Conservation (phyloP, 2,329 filamentous ascomycete genomes). For the Saccharata proteae region DNA sequence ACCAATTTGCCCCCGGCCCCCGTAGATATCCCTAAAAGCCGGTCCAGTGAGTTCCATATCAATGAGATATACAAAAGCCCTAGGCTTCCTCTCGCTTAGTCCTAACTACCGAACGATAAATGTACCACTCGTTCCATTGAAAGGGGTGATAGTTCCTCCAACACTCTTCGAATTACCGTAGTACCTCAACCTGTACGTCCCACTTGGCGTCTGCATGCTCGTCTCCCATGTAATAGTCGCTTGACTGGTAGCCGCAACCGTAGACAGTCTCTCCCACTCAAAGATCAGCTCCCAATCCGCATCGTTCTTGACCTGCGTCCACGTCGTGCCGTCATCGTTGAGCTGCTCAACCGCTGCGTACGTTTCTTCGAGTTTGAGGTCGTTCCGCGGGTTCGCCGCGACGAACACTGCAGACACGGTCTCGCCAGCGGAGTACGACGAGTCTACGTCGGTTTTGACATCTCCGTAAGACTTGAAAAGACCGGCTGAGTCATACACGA, state of each 20-base stretch:
- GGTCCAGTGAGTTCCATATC: too few relatives aligned
- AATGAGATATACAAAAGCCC: too few relatives aligned
- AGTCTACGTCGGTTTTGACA: constrained; percentile 39
- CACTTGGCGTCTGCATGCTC: constrained; percentile 35
- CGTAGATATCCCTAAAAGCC: too few relatives aligned
- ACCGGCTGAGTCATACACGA: constrained; percentile 60
- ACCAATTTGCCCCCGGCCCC: too few relatives aligned
- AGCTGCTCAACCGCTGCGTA: constrained; percentile 65
- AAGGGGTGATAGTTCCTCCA: constrained; percentile 49
- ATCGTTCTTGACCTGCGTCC: constrained; percentile 60
- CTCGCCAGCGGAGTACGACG: constrained; percentile 48
- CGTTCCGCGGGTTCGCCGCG: constrained; percentile 82
- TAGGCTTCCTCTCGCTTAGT: too few relatives aligned
- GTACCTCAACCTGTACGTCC: constrained; percentile 69
- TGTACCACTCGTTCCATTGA: constrained; percentile 48
- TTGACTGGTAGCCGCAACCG: constrained; percentile 60
- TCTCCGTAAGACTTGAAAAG: constrained; percentile 59
- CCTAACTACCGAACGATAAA: not conserved
- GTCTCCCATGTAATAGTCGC: constrained; percentile 74
- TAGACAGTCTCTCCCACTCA: constrained; percentile 62
- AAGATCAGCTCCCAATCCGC: constrained; percentile 75
- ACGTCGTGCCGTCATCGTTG: constrained; percentile 31
- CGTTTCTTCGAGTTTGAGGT: constrained; percentile 65
- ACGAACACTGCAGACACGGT: constrained; percentile 59
- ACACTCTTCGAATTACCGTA: constrained; percentile 69